A percentile compares a stretch with the other conserved stretches of the same genome.
Conservation (phyloP, 139 green algal species). For the Ulvella scutata region DNA sequence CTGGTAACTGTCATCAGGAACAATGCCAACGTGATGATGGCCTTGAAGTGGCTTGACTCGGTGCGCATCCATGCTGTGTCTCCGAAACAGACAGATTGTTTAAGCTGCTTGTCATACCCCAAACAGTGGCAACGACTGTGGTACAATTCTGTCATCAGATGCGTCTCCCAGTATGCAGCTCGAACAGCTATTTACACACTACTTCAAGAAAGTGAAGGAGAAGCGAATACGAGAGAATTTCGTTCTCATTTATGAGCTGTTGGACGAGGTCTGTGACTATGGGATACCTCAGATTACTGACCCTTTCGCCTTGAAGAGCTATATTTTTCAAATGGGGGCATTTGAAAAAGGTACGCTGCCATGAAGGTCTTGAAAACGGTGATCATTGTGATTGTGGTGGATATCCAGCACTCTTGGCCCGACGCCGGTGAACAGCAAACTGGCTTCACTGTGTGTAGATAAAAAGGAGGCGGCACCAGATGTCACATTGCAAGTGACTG, state of each 20-base stretch:
- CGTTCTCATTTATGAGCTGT: conserved; percentile 90
- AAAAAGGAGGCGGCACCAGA: conserved; percentile 40
- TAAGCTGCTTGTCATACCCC: background rate
- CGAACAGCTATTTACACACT: conserved; percentile 63
- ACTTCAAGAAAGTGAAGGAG: conserved; percentile 82
- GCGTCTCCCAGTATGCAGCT: conserved; percentile 26
- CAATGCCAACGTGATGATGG: conserved; percentile 85
- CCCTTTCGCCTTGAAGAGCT: conserved; percentile 68
- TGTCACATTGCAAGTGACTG: conserved; percentile 85
- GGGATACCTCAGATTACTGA: conserved; percentile 80
- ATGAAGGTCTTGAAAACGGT: background rate
- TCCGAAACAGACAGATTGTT: background rate
- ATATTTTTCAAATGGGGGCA: conserved; percentile 87
- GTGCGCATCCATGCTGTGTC: conserved; percentile 15
- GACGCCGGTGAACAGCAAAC: background rate
- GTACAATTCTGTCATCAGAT: background rate
- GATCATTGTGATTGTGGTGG: background rate
- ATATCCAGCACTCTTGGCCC: background rate
- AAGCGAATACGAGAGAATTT: conserved; percentile 76
- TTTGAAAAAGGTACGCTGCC: background rate
- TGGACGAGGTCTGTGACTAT: conserved; percentile 81
- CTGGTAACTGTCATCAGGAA: conserved; percentile 73
- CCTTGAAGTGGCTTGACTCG: conserved; percentile 80
- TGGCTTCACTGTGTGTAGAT: background rate
- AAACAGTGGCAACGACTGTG: background rate